Conservation (phyloP, 2,329 filamentous ascomycete genomes). For the Aureobasidium lini region DNA sequence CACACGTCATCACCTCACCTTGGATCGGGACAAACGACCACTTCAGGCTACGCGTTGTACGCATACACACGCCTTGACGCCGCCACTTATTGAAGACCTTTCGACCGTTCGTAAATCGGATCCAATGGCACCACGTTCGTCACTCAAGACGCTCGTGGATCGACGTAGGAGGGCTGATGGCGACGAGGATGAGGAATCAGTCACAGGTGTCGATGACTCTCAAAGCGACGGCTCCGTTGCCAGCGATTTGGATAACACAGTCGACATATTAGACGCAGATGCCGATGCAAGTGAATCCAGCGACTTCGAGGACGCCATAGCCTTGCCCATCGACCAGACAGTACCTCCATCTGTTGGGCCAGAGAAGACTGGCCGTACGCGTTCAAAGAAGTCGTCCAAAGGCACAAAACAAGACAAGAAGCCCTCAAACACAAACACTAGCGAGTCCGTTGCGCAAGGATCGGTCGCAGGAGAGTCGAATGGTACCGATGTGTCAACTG, state of each 20-base stretch:
- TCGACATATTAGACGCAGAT: conserved; percentile 7
- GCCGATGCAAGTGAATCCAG: conserved; percentile 51
- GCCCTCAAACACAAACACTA: neutral
- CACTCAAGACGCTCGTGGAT: conserved; percentile 58
- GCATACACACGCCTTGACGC: neutral
- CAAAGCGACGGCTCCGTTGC: conserved; percentile 54
- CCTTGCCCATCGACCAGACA: neutral
- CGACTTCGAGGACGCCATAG: conserved; percentile 38
- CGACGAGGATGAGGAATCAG: conserved; percentile 55
- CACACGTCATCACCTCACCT: neutral
- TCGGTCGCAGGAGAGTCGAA: neutral
- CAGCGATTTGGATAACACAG: conserved; percentile 51
- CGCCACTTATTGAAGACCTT: neutral
- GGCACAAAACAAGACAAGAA: neutral
- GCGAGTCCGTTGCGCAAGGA: neutral
- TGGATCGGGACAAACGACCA: neutral
- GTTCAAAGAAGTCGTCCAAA: neutral
- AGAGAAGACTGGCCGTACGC: conserved; percentile 16
- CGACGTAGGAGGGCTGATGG: conserved; percentile 62
- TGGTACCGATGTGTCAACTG: neutral
- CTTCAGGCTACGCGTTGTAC: neutral
- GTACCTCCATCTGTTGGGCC: neutral
- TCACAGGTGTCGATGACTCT: conserved; percentile 53
- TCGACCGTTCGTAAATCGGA: neutral
- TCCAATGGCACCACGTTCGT: conserved; percentile 42